Evolutionary conservation across 176 grass and related monocot genomes (phyloP), one percentile per base, ranked within the genome.

Genomic region (Urochloa ruziziensis): DNA sequence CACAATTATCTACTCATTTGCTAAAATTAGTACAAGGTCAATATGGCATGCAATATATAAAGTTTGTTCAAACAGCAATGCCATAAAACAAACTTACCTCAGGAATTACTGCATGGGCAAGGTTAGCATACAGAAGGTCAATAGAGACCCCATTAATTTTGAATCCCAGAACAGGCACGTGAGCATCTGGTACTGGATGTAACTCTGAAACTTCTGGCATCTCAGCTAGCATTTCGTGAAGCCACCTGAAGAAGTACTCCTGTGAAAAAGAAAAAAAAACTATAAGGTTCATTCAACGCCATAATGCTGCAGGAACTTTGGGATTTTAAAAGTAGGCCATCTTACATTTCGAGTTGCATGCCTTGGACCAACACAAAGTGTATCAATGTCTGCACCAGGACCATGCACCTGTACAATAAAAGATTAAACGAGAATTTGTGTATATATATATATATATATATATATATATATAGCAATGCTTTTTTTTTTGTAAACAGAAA

Each of bases 181-280:
- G 88, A 87, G 95, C 95, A 94, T 97, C 95, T 76, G 92, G 92
- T 34, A 97, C 95, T 60, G 95, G 95, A 83, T 97, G 92, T 51
- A 94, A 76, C 79, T 97, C 92, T 3, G 83, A 76, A 77, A 94
- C 92, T 84, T 94, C 95, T 35, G 90, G 92, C 92, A 97, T 97
- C 78, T 93, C 92, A 78, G 81, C 84, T 71, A 97, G 75, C 88
- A 97, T 97, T 80, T 88, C 78, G 34, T 92, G 90, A 70, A 97
- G 86, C 84, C 86, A 87, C 70, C 17, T 59, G 69, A 97, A 97
- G 68, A 97, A 94, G 85, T 94, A 93, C 32, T 97, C 92, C 95
- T 97, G 67, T n/a, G n/a, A 4, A 11, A 11, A 8, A 3, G 69
- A 79, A 82, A 52, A 39, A 39, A 39, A 39, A 39, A 68, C 73